Evolutionary conservation across 140 eudicot species (phyloP).

Genomic region (Erigeron philadelphicus): DNA sequence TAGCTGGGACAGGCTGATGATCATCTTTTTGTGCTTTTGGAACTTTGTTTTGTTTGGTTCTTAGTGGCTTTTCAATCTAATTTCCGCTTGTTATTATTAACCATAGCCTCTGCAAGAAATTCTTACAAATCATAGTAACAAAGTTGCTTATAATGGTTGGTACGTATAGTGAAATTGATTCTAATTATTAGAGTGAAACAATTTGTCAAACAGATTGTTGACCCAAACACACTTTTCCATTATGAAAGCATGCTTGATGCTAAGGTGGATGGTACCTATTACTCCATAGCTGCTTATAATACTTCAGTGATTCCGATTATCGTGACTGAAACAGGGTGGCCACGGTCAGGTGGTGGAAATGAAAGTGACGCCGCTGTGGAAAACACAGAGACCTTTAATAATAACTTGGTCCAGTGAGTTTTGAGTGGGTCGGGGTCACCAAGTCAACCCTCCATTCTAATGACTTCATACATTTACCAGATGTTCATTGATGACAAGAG

Average conservation of each 20-base stretch:
- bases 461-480: slow-evolving; percentile 61
- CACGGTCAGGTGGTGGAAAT: slow-evolving; percentile 57
- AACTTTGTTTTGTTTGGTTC: too few relatives aligned
- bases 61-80: too few relatives aligned
- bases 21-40: too few relatives aligned
- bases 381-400: slow-evolving; percentile 63
- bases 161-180: too few relatives aligned
- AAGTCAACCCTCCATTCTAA: slow-evolving; percentile 52
- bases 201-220: slow-evolving; percentile 77
- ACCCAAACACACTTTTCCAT: slow-evolving; percentile 78
- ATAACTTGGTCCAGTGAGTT: slow-evolving; percentile 59
- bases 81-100: too few relatives aligned
- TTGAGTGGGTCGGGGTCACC: slow-evolving; percentile 75
- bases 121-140: too few relatives aligned
- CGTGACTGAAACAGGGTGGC: slow-evolving; percentile 93
- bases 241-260: slow-evolving; percentile 87
- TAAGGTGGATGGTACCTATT: slow-evolving; percentile 84
- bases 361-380: slow-evolving; percentile 68
- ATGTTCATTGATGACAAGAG: slow-evolving; percentile 58
- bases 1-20: too few relatives aligned
- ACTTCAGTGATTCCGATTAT: slow-evolving; percentile 57
- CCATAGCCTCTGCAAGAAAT: too few relatives aligned
- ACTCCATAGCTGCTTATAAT: slow-evolving; percentile 52
- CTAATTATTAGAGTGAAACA: too few relatives aligned
- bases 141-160: too few relatives aligned